Percentiles rank a stretch among this genome's conserved stretches.
Conservation (phyloP, 2,329 filamentous ascomycete genomes). For the Chaetothyriales sp. region DNA sequence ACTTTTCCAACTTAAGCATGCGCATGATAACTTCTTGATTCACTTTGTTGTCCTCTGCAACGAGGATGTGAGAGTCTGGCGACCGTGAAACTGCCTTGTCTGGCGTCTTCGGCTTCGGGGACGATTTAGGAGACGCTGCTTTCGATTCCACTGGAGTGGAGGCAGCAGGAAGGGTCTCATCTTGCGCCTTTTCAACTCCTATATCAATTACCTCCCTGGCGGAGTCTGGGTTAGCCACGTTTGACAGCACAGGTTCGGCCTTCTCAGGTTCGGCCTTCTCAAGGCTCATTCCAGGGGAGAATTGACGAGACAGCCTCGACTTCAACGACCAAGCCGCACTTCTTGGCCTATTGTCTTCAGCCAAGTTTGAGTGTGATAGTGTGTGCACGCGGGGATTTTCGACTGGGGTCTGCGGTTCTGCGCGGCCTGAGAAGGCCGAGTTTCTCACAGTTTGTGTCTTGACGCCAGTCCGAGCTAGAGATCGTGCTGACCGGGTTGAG, state of each 20-base stretch:
- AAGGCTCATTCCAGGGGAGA: not conserved
- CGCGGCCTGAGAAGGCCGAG: slow-evolving; percentile 4
- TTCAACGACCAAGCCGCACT: not conserved
- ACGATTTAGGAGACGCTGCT: slow-evolving; percentile 35
- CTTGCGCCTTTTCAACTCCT: not conserved
- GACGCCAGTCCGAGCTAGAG: not conserved
- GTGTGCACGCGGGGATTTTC: slow-evolving; percentile 56
- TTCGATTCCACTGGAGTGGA: not conserved
- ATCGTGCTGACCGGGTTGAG: slow-evolving; percentile 1
- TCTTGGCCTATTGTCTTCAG: not conserved
- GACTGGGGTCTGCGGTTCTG: slow-evolving; percentile 25
- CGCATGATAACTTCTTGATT: slow-evolving; percentile 47
- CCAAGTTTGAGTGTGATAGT: slow-evolving; percentile 49
- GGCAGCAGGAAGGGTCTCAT: not conserved
- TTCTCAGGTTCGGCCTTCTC: not conserved
- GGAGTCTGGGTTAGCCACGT: not conserved
- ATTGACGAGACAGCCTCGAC: not conserved
- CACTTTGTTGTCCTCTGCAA: slow-evolving; percentile 61
- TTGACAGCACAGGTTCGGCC: not conserved
- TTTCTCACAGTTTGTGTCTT: slow-evolving; percentile 1
- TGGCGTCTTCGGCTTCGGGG: slow-evolving; percentile 36
- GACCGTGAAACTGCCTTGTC: slow-evolving; percentile 47
- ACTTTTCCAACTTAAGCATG: slow-evolving; percentile 39
- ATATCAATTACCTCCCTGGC: not conserved
- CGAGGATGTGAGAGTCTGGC: slow-evolving; percentile 31